A percentile compares a stretch with the other conserved stretches of the same genome.
Evolutionary conservation across 495 filamentous ascomycete species (phyloP).

Genomic region (Penicillium nucicola): DNA sequence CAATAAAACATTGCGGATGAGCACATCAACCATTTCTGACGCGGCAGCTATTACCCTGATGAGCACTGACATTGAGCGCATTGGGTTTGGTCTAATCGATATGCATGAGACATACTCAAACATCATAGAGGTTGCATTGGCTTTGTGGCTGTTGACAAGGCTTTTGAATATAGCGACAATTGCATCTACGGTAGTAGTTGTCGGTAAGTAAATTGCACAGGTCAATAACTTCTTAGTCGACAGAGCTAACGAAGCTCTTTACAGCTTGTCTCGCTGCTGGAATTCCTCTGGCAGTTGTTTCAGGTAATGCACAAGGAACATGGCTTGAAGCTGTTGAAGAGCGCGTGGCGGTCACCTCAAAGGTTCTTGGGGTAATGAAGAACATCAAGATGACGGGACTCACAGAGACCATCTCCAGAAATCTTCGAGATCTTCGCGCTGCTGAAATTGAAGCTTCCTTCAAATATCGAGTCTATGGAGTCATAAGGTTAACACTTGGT

Average conservation of each 20-base stretch:
- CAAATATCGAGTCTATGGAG: constrained; percentile 8
- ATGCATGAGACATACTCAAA: constrained; percentile 52
- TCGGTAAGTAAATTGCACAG: constrained; percentile 30
- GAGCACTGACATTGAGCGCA: constrained; percentile 54
- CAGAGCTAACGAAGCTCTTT: neutral
- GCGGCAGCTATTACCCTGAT: constrained; percentile 54
- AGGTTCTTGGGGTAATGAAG: constrained; percentile 53
- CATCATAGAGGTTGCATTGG: constrained; percentile 50
- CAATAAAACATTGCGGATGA: constrained; percentile 35
- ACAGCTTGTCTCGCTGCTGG: constrained; percentile 21
- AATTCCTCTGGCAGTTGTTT: constrained; percentile 15
- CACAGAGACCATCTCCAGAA: constrained; percentile 31
- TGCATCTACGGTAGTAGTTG: constrained; percentile 45
- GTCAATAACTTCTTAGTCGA: neutral
- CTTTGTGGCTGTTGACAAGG: constrained; percentile 48
- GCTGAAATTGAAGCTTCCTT: constrained; percentile 16
- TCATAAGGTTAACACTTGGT: constrained; percentile 16
- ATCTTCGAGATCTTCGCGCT: constrained; percentile 25
- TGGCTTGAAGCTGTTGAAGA: constrained; percentile 54
- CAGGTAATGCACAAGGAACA: constrained; percentile 17
- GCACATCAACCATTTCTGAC: constrained; percentile 35
- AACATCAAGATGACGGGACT: constrained; percentile 59
- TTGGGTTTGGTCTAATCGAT: constrained; percentile 28
- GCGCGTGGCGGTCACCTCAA: constrained; percentile 48
- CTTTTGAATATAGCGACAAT: constrained; percentile 43